Evolutionary conservation across 768 basidiomycete species (phyloP).

Genomic region (Lactarius vividus): DNA sequence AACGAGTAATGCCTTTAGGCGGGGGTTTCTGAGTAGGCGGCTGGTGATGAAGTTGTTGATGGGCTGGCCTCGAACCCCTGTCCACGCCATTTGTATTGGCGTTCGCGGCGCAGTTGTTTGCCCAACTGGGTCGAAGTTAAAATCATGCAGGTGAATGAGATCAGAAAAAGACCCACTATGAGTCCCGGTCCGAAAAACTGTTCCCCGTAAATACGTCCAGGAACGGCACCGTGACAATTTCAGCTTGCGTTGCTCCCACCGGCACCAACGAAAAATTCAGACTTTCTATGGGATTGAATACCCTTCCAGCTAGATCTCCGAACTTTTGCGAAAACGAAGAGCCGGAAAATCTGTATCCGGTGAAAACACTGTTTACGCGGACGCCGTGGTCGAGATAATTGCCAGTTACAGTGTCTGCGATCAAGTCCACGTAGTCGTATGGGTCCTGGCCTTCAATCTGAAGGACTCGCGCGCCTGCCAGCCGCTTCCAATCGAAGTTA

Average conservation of each 20-base stretch:
- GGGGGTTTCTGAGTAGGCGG: not conserved
- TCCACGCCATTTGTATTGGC: slow-evolving; percentile 52
- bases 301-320: slow-evolving; percentile 55
- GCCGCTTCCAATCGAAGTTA: slow-evolving; percentile 45
- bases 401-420: slow-evolving; percentile 57
- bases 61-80: slow-evolving; percentile 28
- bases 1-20: slow-evolving; percentile 40
- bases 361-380: slow-evolving; percentile 61
- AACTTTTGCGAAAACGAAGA: slow-evolving; percentile 55
- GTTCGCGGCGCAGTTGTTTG: slow-evolving; percentile 55
- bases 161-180: slow-evolving; percentile 45
- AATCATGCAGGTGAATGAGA: not conserved
- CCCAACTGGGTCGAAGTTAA: slow-evolving; percentile 46
- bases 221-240: slow-evolving; percentile 55
- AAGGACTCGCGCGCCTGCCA: slow-evolving; percentile 58
- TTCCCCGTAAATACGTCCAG: slow-evolving; percentile 47
- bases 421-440: slow-evolving; percentile 53
- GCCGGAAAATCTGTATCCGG: slow-evolving; percentile 49
- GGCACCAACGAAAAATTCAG: slow-evolving; percentile 49
- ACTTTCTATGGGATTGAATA: slow-evolving; percentile 45
- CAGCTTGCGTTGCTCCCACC: slow-evolving; percentile 46
- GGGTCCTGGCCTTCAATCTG: slow-evolving; percentile 53
- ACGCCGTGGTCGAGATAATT: slow-evolving; percentile 65
- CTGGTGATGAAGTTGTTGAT: not conserved
- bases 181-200: slow-evolving; percentile 49